Conservation (phyloP, 306 rosid species). For the Canavalia gladiata region DNA sequence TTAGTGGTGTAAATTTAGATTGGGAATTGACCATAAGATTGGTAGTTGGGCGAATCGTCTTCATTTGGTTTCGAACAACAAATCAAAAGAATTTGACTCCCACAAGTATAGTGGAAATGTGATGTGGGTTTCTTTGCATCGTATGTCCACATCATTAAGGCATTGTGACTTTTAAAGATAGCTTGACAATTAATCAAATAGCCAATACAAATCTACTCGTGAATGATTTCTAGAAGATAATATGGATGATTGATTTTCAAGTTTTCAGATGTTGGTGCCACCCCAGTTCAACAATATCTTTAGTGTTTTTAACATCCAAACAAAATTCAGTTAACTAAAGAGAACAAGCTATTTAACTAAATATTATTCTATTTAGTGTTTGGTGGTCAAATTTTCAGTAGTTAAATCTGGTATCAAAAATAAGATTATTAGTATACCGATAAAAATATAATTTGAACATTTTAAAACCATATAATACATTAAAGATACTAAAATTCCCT, state of each 20-base stretch:
- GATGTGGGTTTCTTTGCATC: neutral
- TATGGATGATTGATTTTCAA: neutral
- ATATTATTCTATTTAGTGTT: too few relatives aligned
- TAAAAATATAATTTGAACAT: too few relatives aligned
- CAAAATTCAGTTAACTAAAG: too few relatives aligned
- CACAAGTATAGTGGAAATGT: constrained; percentile 1
- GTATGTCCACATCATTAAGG: constrained; percentile 7
- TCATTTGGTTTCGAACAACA: neutral
- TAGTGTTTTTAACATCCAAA: neutral
- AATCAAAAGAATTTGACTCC: constrained; percentile 8
- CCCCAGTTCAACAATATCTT: neutral
- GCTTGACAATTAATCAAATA: neutral
- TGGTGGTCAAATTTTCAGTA: too few relatives aligned
- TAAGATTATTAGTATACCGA: too few relatives aligned
- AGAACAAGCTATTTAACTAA: too few relatives aligned
- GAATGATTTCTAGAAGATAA: neutral
- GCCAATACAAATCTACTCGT: neutral
- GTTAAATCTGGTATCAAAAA: too few relatives aligned
- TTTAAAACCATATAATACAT: too few relatives aligned
- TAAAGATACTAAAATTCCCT: too few relatives aligned
- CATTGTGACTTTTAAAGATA: neutral
- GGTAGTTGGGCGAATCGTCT: neutral
- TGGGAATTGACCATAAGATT: neutral
- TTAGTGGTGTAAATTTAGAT: neutral
- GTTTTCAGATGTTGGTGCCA: neutral